These are phyloP conservation scores for Mortierella sp. DNA, from an alignment of 371 early-diverging fungal genomes.

Conservation along the genomic window DNA sequence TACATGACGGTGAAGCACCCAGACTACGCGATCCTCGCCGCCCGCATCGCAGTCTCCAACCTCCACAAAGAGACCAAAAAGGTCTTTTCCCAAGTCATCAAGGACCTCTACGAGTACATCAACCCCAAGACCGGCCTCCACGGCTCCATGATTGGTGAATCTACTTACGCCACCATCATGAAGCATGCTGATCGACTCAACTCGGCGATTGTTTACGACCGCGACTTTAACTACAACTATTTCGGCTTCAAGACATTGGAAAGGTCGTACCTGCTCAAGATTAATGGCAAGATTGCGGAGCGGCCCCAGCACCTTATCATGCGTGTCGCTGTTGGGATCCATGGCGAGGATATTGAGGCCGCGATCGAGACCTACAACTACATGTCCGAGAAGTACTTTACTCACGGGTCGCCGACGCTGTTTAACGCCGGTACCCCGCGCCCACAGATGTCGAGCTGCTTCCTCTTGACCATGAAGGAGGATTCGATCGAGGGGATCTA, in stretches of 20 bases:
- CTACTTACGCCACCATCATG: slow-evolving; percentile 80
- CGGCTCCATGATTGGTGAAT: slow-evolving; percentile 90
- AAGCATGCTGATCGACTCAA: slow-evolving; percentile 89
- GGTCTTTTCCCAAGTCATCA: slow-evolving; percentile 91
- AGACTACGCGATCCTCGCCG: slow-evolving; percentile 97
- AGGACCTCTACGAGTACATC: slow-evolving; percentile 87
- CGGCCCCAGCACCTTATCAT: slow-evolving; percentile 99
- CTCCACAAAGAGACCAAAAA: slow-evolving; percentile 97
- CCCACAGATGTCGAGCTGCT: slow-evolving; percentile 98
- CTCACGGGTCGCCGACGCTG: slow-evolving; percentile 99
- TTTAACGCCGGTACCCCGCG: slow-evolving; percentile 99
- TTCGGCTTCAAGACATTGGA: slow-evolving; percentile 99
- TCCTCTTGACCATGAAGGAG: slow-evolving; percentile 96
- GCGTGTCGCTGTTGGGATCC: slow-evolving; percentile 99
- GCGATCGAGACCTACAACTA: slow-evolving; percentile 98
- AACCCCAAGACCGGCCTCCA: slow-evolving; percentile 92
- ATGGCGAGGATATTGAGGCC: slow-evolving; percentile 92
- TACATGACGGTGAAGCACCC: slow-evolving; percentile 98
- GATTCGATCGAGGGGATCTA: slow-evolving; percentile 99
- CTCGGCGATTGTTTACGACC: slow-evolving; percentile 93
- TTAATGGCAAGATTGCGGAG: slow-evolving; percentile 90
- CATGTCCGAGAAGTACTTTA: slow-evolving; percentile 96
- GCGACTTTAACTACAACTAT: slow-evolving; percentile 98
- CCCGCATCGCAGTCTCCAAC: slow-evolving; percentile 98
- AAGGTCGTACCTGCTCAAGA: slow-evolving; percentile 94